Percentiles rank a stretch among this genome's conserved stretches.
Evolutionary conservation across 257 asterid genomes (phyloP).

Genomic region (Solanum etuberosum): DNA sequence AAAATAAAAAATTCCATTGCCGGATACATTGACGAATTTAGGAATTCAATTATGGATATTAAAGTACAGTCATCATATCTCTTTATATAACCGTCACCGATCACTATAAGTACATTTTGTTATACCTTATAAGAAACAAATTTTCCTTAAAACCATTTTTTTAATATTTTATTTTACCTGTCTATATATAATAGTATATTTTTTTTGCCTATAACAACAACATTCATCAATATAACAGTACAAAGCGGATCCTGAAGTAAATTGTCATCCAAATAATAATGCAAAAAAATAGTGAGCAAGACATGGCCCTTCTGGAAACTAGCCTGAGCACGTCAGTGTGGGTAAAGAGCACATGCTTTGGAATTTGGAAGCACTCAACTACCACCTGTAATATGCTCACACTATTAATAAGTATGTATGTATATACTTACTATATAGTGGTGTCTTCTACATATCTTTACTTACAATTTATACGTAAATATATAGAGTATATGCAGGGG

Average conservation of each 20-base stretch:
- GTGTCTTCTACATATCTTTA: not conserved
- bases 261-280: not conserved
- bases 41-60: not conserved
- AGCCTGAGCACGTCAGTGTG: not conserved
- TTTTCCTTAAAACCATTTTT: not conserved
- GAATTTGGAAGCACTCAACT: constrained; percentile 3
- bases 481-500: not conserved
- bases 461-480: not conserved
- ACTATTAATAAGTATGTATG: not conserved
- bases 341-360: constrained; percentile 2
- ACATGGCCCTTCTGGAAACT: not conserved
- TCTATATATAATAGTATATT: not conserved
- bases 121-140: no score
- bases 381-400: constrained; percentile 1
- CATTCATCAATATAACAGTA: not conserved
- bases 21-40: not conserved
- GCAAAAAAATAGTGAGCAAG: not conserved
- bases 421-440: not conserved
- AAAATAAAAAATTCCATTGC: not conserved
- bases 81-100: not conserved
- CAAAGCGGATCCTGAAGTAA: not conserved
- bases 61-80: not conserved
- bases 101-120: not conserved
- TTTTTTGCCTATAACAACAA: not conserved
- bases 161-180: not conserved